These are phyloP conservation scores for grape (Vitis vinifera) DNA, from an alignment of 164 flowering plant species.

Conservation along the genomic window ASM3070453v1 NC_081812.1:12515001-12515500, in stretches of 20 bases:
- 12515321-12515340: background rate
- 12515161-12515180: no score
- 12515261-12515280: no score
- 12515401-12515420: background rate
- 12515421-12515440: conserved; percentile 40
- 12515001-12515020: conserved; percentile 97
- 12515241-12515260: no score
- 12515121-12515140: no score
- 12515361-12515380: background rate
- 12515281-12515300: no score
- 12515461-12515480: conserved; percentile 42
- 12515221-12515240: no score
- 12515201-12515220: no score
- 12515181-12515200: no score
- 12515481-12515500: conserved; percentile 51
- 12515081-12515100: background rate
- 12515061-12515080: background rate
- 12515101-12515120: no score
- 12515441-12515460: conserved; percentile 44
- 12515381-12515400: no score
- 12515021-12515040: conserved; percentile 88
- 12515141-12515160: no score
- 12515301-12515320: no score
- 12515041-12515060: conserved; percentile 73
- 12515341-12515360: background rate